Evolutionary conservation across 2,329 filamentous ascomycete genomes (phyloP), one percentile per base, ranked within the genome.

Genomic region (Pseudonectria buxi): DNA sequence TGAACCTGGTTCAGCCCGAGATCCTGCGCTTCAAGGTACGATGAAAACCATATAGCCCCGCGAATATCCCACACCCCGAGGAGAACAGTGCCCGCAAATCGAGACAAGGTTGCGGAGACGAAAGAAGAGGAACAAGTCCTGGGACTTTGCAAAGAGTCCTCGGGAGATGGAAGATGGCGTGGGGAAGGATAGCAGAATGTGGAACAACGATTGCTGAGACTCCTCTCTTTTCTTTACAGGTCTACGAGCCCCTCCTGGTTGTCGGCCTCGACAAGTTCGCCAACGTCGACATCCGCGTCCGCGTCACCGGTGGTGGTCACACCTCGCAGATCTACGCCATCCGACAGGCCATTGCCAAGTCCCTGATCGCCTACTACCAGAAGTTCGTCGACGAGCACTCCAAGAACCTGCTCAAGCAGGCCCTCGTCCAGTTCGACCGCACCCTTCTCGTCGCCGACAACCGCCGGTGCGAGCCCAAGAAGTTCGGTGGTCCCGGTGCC

Each of bases 331-430:
- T 95, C 72, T 95, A 96, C 74, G 92, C 92, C 67, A 87, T 96
- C 78, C 88, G 92, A 61, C 92, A 98, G 77, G 90, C 92, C 61
- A 96, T 98, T 35, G 82, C 89, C 76, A 98, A 96, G 82, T 58
- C 61, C 43, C 54, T 66, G 41, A 62, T 66, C 55, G 62, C 88
- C 71, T 95, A 95, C 84, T 96, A 95, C 85, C 90, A 95, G 77
- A 95, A 98, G 81, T 98, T 83, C 76, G 87, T 96, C 72, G 92
- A 98, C 67, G 92, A 98, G 85, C 89, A 96, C 85, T 87, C 85
- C 76, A 98, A 98, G 86, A 95, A 96, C 82, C 78, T 88, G 73
- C 81, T 98, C 64, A 98, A 96, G 87, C 84, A 90, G 74, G 86
- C 86, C 56, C 82, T 98, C 57, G 86, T 90, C 63, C 81, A 88